Conservation (phyloP, 306 rosid species). For the Prunus davidiana region DNA sequence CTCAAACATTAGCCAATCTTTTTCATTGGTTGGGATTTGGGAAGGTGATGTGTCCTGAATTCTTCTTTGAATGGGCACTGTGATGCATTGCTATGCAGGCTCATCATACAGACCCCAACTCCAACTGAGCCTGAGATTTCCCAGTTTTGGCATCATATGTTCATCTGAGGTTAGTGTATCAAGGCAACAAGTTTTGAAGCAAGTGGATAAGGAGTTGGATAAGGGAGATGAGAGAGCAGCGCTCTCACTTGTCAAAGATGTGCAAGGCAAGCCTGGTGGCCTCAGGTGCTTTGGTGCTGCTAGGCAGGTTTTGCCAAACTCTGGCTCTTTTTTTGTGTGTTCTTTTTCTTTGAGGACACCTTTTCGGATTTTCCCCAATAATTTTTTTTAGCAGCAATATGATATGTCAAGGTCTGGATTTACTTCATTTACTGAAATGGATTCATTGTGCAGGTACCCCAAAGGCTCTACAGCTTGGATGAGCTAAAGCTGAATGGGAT, state of each 20-base stretch:
- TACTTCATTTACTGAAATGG: neutral
- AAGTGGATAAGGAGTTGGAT: slow-evolving; percentile 56
- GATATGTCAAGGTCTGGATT: neutral
- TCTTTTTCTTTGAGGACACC: neutral
- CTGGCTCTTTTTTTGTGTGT: neutral
- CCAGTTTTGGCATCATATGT: slow-evolving; percentile 31
- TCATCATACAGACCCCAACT: slow-evolving; percentile 15
- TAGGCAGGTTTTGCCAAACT: slow-evolving; percentile 52
- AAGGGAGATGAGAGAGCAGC: slow-evolving; percentile 76
- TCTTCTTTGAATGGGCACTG: slow-evolving; percentile 33
- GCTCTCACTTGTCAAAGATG: slow-evolving; percentile 59
- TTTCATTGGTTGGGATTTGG: neutral
- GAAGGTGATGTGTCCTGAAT: neutral
- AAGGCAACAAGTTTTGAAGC: slow-evolving; percentile 52
- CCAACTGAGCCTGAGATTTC: slow-evolving; percentile 16
- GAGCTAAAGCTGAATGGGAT: slow-evolving; percentile 92
- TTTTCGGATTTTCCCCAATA: neutral
- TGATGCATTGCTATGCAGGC: slow-evolving; percentile 39
- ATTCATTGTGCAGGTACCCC: slow-evolving; percentile 60
- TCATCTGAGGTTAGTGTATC: slow-evolving; percentile 45
- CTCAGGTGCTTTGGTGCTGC: slow-evolving; percentile 78
- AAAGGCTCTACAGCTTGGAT: slow-evolving; percentile 88
- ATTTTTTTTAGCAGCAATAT: neutral
- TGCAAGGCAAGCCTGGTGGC: slow-evolving; percentile 69
- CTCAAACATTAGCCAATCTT: neutral